A percentile compares a stretch with the other conserved stretches of the same genome.
These are phyloP conservation scores for Botrytis fabae DNA, from an alignment of 2,329 filamentous ascomycete species.

Conservation along the genomic window DNA sequence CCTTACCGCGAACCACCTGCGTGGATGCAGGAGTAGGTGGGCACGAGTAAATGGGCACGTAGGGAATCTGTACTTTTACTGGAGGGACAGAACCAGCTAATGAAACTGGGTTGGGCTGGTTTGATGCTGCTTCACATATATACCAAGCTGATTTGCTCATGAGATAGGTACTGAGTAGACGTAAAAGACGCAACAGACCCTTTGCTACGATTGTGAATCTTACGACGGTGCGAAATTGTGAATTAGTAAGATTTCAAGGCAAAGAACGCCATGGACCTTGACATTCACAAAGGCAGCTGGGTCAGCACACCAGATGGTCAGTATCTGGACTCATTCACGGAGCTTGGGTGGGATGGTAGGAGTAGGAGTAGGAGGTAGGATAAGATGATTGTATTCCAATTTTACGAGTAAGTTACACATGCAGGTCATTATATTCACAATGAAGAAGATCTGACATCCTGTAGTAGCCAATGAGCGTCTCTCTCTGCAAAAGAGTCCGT, in stretches of 20 bases:
- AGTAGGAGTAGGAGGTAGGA: background rate
- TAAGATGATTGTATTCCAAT: background rate
- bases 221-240: background rate
- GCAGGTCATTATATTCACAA: background rate
- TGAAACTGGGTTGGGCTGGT: background rate
- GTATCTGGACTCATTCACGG: background rate
- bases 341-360: background rate
- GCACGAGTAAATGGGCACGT: too few relatives aligned
- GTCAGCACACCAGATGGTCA: background rate
- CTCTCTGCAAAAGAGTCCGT: background rate
- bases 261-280: background rate
- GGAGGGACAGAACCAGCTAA: background rate
- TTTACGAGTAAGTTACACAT: background rate
- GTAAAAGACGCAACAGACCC: background rate
- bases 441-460: background rate
- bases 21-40: background rate
- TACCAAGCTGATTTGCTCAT: background rate
- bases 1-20: constrained; percentile 3
- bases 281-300: background rate
- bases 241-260: background rate
- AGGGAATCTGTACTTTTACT: background rate
- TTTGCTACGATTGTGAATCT: background rate
- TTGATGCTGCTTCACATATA: background rate
- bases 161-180: background rate
- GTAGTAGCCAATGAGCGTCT: background rate